Percentiles rank a stretch among this genome's conserved stretches.
Evolutionary conservation across 2,329 filamentous ascomycete species (phyloP).

Genomic region (Exserohilum turcica): DNA sequence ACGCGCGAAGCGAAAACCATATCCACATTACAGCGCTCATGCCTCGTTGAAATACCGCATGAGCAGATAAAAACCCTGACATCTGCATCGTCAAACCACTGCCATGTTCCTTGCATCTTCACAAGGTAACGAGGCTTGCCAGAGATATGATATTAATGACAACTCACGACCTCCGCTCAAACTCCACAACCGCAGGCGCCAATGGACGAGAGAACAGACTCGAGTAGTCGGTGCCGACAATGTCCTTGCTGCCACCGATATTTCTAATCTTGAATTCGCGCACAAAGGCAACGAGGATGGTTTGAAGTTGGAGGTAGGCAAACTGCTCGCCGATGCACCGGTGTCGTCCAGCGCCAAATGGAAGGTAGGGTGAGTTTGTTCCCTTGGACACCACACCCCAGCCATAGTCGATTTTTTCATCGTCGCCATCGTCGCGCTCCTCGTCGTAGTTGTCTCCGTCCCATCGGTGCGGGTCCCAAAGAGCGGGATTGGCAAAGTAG

Average conservation of each 20-base stretch:
- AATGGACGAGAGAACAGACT: constrained; percentile 54
- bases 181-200: constrained; percentile 64
- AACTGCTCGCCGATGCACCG: constrained; percentile 97
- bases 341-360: constrained; percentile 91
- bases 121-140: neutral
- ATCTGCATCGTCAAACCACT: constrained; percentile 22
- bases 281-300: constrained; percentile 78
- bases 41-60: neutral
- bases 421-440: constrained; percentile 62
- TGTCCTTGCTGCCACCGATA: constrained; percentile 68
- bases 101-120: neutral
- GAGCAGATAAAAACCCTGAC: neutral
- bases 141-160: constrained; percentile 1
- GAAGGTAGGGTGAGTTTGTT: constrained; percentile 84
- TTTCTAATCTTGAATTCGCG: constrained; percentile 81
- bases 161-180: constrained; percentile 66
- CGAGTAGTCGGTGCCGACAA: constrained; percentile 72
- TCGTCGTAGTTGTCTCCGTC: constrained; percentile 63
- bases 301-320: constrained; percentile 88
- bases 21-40: neutral
- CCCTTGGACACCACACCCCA: constrained; percentile 94
- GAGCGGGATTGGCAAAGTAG: constrained; percentile 80
- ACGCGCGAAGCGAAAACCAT: neutral
- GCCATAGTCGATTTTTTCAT: constrained; percentile 85
- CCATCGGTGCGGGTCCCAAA: constrained; percentile 94